Conservation (phyloP, 192 early-diverging fungal species). For the Coemansia sp. region DNA sequence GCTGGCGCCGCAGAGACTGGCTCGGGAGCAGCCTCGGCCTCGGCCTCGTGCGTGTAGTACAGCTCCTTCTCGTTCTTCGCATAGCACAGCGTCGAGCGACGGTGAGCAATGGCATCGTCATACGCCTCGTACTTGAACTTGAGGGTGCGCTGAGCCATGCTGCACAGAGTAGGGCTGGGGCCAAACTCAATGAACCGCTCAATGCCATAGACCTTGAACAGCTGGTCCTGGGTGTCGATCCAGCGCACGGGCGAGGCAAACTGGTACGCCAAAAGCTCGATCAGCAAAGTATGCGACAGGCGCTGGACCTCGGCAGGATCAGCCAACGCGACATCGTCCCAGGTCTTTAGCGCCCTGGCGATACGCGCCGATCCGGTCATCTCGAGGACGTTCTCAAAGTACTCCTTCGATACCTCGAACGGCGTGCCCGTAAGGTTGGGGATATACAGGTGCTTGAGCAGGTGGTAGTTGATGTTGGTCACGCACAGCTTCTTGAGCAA, state of each 20-base stretch:
- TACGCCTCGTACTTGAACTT: slow-evolving; percentile 98
- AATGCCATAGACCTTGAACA: slow-evolving; percentile 87
- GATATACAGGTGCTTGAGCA: slow-evolving; percentile 89
- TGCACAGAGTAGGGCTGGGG: slow-evolving; percentile 89
- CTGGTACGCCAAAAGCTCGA: slow-evolving; percentile 94
- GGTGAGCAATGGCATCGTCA: slow-evolving; percentile 90
- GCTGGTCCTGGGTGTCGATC: slow-evolving; percentile 96
- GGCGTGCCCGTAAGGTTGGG: slow-evolving; percentile 93
- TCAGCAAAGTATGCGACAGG: slow-evolving; percentile 82
- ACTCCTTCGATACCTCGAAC: slow-evolving; percentile 77
- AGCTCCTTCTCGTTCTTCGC: slow-evolving; percentile 93
- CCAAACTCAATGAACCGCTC: slow-evolving; percentile 94
- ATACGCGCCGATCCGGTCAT: slow-evolving; percentile 81
- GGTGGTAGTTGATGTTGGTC: slow-evolving; percentile 79
- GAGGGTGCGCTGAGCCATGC: slow-evolving; percentile 93
- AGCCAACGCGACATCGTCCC: slow-evolving; percentile 69
- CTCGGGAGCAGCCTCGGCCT: slow-evolving; percentile 62
- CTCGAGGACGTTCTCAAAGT: slow-evolving; percentile 78
- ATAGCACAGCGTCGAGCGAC: slow-evolving; percentile 87
- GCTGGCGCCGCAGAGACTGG: too few species aligned
- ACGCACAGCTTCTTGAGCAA: slow-evolving; percentile 85
- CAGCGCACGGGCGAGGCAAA: slow-evolving; percentile 95
- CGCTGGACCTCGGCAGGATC: slow-evolving; percentile 83
- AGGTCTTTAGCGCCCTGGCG: slow-evolving; percentile 76
- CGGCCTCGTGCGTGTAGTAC: slow-evolving; percentile 88